phyloP scores from a whole-genome alignment of 495 filamentous ascomycete species.

The Penicillium turbatum region DNA sequence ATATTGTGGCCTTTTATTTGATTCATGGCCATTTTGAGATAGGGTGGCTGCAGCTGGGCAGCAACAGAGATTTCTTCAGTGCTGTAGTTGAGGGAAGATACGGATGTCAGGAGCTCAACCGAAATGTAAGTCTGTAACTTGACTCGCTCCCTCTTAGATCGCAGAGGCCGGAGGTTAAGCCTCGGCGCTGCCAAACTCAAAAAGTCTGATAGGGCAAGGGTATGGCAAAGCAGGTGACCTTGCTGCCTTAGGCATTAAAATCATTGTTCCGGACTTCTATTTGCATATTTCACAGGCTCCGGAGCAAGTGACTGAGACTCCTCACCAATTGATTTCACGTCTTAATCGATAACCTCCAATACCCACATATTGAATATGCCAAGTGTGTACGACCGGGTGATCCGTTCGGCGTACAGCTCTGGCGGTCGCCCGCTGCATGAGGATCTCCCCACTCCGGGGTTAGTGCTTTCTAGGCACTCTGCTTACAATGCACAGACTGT shows the following conservation, averaged over 20 bases:
- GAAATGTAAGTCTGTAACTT: background rate
- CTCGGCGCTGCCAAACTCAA: slow-evolving; percentile 19
- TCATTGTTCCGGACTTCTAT: background rate
- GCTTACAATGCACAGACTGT: too few relatives aligned
- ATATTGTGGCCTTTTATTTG: slow-evolving; percentile 66
- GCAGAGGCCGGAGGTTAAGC: slow-evolving; percentile 16
- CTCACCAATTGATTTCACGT: too few relatives aligned
- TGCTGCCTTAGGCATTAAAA: slow-evolving; percentile 11
- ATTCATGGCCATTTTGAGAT: slow-evolving; percentile 42
- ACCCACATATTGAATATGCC: too few relatives aligned
- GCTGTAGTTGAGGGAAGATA: background rate
- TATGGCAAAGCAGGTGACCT: slow-evolving; percentile 11
- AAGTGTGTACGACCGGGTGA: too few relatives aligned
- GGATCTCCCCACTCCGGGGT: slow-evolving; percentile 4
- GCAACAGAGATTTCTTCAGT: background rate
- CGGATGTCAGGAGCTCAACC: background rate
- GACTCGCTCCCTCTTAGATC: slow-evolving; percentile 5
- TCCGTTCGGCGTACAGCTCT: background rate
- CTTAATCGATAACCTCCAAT: background rate
- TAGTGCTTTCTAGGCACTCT: background rate
- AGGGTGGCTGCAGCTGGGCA: background rate
- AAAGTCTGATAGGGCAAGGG: slow-evolving; percentile 20
- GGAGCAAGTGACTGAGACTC: too few relatives aligned
- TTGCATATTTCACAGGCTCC: background rate
- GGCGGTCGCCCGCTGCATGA: background rate